Evolutionary conservation across 2,329 filamentous ascomycete genomes (phyloP).

Genomic region (Ramichloridium luteum): DNA sequence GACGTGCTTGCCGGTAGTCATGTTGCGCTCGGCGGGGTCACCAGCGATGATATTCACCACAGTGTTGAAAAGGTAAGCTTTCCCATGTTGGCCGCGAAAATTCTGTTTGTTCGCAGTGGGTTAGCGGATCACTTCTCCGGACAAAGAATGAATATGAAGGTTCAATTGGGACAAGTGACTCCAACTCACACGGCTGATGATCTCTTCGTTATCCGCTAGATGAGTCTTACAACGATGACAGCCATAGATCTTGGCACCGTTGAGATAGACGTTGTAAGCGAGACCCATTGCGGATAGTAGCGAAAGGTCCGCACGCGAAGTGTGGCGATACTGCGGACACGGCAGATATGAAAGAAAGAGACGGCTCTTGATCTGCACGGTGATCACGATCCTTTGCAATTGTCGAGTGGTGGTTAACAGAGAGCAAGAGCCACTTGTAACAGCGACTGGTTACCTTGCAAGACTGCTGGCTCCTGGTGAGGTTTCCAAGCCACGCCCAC

Average conservation of each 20-base stretch:
- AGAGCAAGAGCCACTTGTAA: neutral
- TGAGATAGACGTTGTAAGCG: slow-evolving; percentile 43
- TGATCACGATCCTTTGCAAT: neutral
- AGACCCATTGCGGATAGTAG: slow-evolving; percentile 19
- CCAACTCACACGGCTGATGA: slow-evolving; percentile 70
- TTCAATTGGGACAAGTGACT: slow-evolving; percentile 2
- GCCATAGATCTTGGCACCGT: slow-evolving; percentile 70
- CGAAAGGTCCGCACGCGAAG: too few relatives aligned
- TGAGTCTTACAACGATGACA: slow-evolving; percentile 91
- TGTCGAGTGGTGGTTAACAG: neutral
- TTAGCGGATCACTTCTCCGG: too few relatives aligned
- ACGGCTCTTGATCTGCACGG: neutral
- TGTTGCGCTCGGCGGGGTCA: slow-evolving; percentile 85
- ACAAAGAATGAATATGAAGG: too few relatives aligned
- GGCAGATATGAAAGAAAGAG: neutral
- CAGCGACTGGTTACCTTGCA: neutral
- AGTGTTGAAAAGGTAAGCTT: slow-evolving; percentile 88
- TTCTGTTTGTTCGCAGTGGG: too few relatives aligned
- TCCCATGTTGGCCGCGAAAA: slow-evolving; percentile 95
- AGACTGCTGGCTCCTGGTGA: neutral
- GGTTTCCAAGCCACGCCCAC: too few relatives aligned
- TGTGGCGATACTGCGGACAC: neutral
- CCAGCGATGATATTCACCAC: slow-evolving; percentile 83
- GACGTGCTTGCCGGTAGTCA: slow-evolving; percentile 92
- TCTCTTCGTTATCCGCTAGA: slow-evolving; percentile 87